Percentiles rank a stretch among this genome's conserved stretches.
Conservation (phyloP, 208 protist genomes). For the Leishmania gerbilli region DNA sequence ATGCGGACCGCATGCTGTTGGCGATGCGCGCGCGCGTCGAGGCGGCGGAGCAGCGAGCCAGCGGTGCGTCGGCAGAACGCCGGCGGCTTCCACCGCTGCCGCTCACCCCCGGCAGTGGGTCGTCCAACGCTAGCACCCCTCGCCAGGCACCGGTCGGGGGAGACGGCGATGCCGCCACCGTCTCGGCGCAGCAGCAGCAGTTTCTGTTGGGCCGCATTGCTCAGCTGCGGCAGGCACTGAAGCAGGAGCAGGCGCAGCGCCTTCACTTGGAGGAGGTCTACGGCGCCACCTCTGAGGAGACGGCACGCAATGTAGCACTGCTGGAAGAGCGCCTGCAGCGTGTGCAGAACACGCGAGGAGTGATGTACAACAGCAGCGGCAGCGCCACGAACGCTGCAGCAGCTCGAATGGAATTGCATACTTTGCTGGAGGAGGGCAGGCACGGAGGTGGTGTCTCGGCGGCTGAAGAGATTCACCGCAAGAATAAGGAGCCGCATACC, state of each 20-base stretch:
- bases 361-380: conserved; percentile 7
- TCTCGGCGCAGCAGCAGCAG: conserved; percentile 23
- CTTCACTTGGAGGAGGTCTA: conserved; percentile 54
- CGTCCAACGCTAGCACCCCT: not conserved
- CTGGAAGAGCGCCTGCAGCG: conserved; percentile 53
- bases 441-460: not conserved
- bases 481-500: conserved; percentile 1
- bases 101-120: not conserved
- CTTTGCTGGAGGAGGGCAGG: not conserved
- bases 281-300: conserved; percentile 35
- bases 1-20: conserved; percentile 36
- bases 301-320: conserved; percentile 38
- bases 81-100: conserved; percentile 19
- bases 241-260: conserved; percentile 47
- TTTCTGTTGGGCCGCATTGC: conserved; percentile 24
- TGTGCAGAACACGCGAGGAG: conserved; percentile 19
- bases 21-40: conserved; percentile 40
- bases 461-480: not conserved
- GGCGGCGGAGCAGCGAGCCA: conserved; percentile 21
- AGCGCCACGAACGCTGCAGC: not conserved
- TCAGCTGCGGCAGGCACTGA: conserved; percentile 36
- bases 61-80: not conserved
- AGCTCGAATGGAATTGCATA: conserved; percentile 3
- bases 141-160: not conserved
- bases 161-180: conserved; percentile 23